Evolutionary conservation across 352 stramenopile species (phyloP), one percentile per base, ranked within the genome.

Genomic region (Thalassiosira exigua): DNA sequence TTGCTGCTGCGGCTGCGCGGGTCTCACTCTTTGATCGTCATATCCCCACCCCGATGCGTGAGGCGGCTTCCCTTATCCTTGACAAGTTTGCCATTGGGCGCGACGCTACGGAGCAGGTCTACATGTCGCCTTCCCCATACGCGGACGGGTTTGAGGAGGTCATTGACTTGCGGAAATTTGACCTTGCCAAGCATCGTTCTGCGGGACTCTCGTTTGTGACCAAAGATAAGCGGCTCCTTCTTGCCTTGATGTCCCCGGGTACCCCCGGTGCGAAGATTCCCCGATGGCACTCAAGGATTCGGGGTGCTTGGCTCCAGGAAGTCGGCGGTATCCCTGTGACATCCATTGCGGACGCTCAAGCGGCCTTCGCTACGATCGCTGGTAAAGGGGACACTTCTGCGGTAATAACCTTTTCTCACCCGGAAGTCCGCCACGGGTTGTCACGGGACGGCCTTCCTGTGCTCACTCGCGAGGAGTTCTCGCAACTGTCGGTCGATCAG

Each of bases 61-160:
- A n/a, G n/a, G n/a, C n/a, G n/a, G n/a, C n/a, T n/a, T n/a, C n/a
- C n/a, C n/a, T n/a, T n/a, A n/a, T n/a, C n/a, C n/a, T n/a, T n/a
- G n/a, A n/a, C n/a, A n/a, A n/a, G n/a, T n/a, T n/a, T n/a, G n/a
- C n/a, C n/a, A 69, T 73, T 52, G 48, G 1, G 12, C 0, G 22
- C 2, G 2, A 17, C 2, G 71, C 59, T n/a, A 19, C 74, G 0
- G 2, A 29, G 26, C 52, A 74, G 46, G 41, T 80, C 5, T 80
- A 80, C 36, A 27, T 74, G n/a, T 80, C 71, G 2, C 52, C 71
- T 4, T 17, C 27, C 19, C 48, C 50, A 33, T 80, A 74, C 26
- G 14, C 42, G 24, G 41, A 50, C 0, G 61, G 51, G 14, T 80
- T 80, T 50, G 44, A 69, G 22, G 61, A 80, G 52, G 29, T 24